Base-by-base conservation (phyloP, 2,329 filamentous ascomycete species). In the Capronia epimyces region DNA sequence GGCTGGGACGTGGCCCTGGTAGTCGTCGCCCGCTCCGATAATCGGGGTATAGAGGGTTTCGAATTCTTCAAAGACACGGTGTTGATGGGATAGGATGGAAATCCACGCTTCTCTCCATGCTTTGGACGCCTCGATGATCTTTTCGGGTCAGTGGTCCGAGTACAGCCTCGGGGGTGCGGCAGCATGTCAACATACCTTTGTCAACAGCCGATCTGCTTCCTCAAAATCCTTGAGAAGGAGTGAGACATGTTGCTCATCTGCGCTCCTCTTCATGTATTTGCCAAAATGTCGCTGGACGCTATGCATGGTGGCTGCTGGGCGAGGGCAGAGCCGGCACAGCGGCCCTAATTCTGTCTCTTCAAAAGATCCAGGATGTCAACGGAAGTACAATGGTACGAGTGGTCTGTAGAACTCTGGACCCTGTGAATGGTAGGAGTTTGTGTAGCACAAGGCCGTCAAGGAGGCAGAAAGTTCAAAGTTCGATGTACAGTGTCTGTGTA, bases 51-150 rank as follows among this genome's bases (percentile, higher is more conserved):
- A 93, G 45, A 94, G 72, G 55, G 76, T 75, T 60, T 89, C 82
- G 65, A 87, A 84, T 62, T 85, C 80, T 57, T 81, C 76, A 43
- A 82, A 72, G 52, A 86, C 75, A 36, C 80, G 78, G 53, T 84
- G 75, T 65, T 91, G 87, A 52, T 82, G 76, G 50, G 76, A 77
- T 50, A 87, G 77, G 58, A 91, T 82, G 52, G 81, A 78, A 5
- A 82, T 76, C 88, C 88, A 94, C 9, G 84, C 78, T 63, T 91
- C 85, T 63, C 84, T 81, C 83, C 87, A 93, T 65, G 81, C 75
- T 67, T 82, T 86, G 31, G 84, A 81, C 55, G 84, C 82, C 58
- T 88, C 84, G 60, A 89, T 80, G 60, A 93, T 80, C 86, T 91
- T 52, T 25, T 6, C 46, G 8, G 39, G 36, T 43, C 44, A 55